Percentiles rank a stretch among this genome's conserved stretches.
Evolutionary conservation across 805 yeast genomes (phyloP).

Genomic region (Lachancea meyersii): DNA sequence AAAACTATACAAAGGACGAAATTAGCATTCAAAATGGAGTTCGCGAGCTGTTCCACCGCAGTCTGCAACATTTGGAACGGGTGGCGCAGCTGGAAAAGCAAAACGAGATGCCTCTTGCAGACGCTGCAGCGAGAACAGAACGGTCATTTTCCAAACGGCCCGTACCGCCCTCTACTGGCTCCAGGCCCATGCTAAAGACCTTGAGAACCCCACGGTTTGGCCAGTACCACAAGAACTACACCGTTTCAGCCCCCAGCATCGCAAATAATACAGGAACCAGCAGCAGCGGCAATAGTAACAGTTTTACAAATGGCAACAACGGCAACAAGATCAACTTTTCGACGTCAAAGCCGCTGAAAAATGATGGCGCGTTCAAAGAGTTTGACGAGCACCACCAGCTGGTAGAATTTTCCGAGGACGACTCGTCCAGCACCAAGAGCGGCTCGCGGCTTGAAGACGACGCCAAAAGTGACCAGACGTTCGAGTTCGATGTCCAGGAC

Average conservation of each 20-base stretch:
- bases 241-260: slow-evolving; percentile 5
- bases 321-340: slow-evolving; percentile 20
- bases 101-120: not conserved
- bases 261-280: not conserved
- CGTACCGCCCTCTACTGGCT: not conserved
- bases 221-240: slow-evolving; percentile 3
- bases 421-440: not conserved
- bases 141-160: slow-evolving; percentile 5
- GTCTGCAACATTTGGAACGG: slow-evolving; percentile 38
- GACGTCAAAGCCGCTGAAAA: slow-evolving; percentile 25
- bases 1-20: slow-evolving; percentile 41
- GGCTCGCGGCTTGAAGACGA: slow-evolving; percentile 9
- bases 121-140: not conserved
- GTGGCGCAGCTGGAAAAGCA: slow-evolving; percentile 21
- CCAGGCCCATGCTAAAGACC: slow-evolving; percentile 8
- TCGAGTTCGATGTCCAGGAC: slow-evolving; percentile 21
- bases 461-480: slow-evolving; percentile 3
- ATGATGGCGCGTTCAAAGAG: slow-evolving; percentile 10
- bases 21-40: slow-evolving; percentile 36
- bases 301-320: no score
- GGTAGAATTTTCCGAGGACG: slow-evolving; percentile 17
- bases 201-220: slow-evolving; percentile 3
- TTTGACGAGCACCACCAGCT: slow-evolving; percentile 14
- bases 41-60: slow-evolving; percentile 35
- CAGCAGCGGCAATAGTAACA: no score